Evolutionary conservation across 129 eudicot genomes (phyloP), one percentile per base, ranked within the genome.

Genomic region (Gnaphalium uliginosum): DNA sequence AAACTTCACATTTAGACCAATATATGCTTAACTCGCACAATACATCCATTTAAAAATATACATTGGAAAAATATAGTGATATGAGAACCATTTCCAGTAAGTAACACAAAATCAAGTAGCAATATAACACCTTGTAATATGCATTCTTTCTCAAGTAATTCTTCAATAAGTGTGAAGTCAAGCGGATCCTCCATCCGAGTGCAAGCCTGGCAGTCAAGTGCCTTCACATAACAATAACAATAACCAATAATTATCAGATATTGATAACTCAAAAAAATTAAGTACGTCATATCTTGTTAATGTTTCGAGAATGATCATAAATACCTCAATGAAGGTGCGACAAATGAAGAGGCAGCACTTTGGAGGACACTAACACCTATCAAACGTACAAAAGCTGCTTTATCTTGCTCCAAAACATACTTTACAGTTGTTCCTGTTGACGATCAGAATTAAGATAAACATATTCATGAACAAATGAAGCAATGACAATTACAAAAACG

Each of bases 291-390:
- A 11, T 35, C 41, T 7, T 54, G 63, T 37, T 22, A 18, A 39
- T 26, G 58, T 18, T 50, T 46, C 41, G 8, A 69, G 53, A 51
- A 51, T 57, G 56, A 69, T 30, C 14, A 61, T 73, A 53, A 63
- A 79, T 87, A 94, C 99, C 97, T 94, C 81, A 94, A 78, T 43
- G 99, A 94, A 72, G 99, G 99, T 25, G 99, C 99, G 60, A 91
- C 84, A 71, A 94, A 94, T 65, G 99, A 94, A 25, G 99, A 94
- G 76, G 99, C 99, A 25, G 94, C 97, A 87, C 99, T 94, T 73
- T 94, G 99, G 60, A 94, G 89, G 41, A 94, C 85, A 78, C 99
- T 94, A 51, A 91, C 85, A 71, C 97, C 97, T 78, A 94, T 91
- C 81, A 94, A 89, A 43, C 89, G 89, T 58, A 94, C 30, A 68